Evolutionary conservation across 768 basidiomycete genomes (phyloP).

Genomic region (Steccherinum ochraceum): DNA sequence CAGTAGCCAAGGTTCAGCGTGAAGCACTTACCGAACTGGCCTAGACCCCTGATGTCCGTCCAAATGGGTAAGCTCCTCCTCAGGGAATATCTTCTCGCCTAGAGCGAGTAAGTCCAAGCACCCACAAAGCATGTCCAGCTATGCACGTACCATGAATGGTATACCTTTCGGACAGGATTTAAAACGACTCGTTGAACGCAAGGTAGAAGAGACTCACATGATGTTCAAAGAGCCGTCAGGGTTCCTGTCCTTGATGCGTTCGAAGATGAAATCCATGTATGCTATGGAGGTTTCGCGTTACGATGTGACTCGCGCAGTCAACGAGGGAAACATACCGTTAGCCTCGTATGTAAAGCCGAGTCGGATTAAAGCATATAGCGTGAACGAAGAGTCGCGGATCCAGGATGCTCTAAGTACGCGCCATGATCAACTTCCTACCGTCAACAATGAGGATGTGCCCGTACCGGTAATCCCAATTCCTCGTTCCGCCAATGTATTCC

Average conservation of each 20-base stretch:
- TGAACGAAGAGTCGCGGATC: constrained; percentile 97
- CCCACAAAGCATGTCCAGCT: no score
- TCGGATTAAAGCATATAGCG: constrained; percentile 88
- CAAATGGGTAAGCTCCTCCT: constrained; percentile 82
- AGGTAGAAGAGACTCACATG: constrained; percentile 45
- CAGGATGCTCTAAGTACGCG: constrained; percentile 67
- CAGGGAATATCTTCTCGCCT: constrained; percentile 63
- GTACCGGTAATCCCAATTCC: constrained; percentile 63
- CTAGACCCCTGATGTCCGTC: constrained; percentile 85
- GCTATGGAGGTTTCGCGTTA: constrained; percentile 40
- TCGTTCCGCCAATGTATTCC: constrained; percentile 82
- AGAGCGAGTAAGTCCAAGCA: no score
- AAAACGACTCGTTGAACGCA: neutral
- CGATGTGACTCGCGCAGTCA: no score
- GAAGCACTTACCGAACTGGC: constrained; percentile 53
- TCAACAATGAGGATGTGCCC: no score
- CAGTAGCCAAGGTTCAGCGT: neutral
- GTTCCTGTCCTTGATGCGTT: constrained; percentile 76
- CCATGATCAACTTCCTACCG: neutral
- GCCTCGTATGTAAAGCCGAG: constrained; percentile 94
- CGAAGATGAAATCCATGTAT: constrained; percentile 89
- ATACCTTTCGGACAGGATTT: constrained; percentile 36
- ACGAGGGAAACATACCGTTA: constrained; percentile 48
- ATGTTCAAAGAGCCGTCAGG: constrained; percentile 91
- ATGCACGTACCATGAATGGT: constrained; percentile 72